Evolutionary conservation across 306 rosid genomes (phyloP).

Genomic region (Erythrophleum fordii): DNA sequence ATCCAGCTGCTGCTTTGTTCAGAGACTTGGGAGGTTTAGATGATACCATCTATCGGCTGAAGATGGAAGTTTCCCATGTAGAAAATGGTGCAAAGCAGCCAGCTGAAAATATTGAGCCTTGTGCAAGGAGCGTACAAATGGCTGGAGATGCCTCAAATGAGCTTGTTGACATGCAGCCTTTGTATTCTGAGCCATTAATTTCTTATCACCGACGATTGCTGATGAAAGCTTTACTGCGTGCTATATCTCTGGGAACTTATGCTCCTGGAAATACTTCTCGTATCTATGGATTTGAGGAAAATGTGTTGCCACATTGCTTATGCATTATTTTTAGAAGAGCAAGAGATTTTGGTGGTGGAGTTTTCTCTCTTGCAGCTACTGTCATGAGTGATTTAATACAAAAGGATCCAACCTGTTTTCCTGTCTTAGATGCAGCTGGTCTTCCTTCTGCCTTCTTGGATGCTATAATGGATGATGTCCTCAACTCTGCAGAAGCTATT

Average conservation of each 20-base stretch:
- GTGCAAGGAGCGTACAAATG: slow-evolving; percentile 56
- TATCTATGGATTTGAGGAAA: slow-evolving; percentile 90
- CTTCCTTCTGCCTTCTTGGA: slow-evolving; percentile 93
- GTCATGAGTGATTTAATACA: slow-evolving; percentile 98
- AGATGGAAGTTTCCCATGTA: slow-evolving; percentile 81
- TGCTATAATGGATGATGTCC: slow-evolving; percentile 92
- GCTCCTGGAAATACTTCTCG: slow-evolving; percentile 92
- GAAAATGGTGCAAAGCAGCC: slow-evolving; percentile 78
- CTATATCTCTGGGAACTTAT: slow-evolving; percentile 91
- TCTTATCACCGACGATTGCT: slow-evolving; percentile 79
- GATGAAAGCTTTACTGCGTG: slow-evolving; percentile 93
- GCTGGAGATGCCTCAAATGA: slow-evolving; percentile 59
- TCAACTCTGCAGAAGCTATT: slow-evolving; percentile 92
- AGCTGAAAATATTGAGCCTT: slow-evolving; percentile 58
- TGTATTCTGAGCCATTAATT: slow-evolving; percentile 82
- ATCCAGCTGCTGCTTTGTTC: slow-evolving; percentile 93
- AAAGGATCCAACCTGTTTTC: slow-evolving; percentile 97
- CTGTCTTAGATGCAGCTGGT: slow-evolving; percentile 86
- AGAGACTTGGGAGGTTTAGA: slow-evolving; percentile 99
- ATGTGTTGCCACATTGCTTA: slow-evolving; percentile 80
- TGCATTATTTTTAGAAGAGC: slow-evolving; percentile 85
- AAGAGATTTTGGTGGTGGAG: slow-evolving; percentile 96
- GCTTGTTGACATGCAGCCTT: slow-evolving; percentile 71
- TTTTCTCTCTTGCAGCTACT: slow-evolving; percentile 94
- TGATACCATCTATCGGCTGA: slow-evolving; percentile 84